A percentile compares a stretch with the other conserved stretches of the same genome.
phyloP scores from a whole-genome alignment of 2,329 filamentous ascomycete species.

The Cercospora nicotianae region DNA sequence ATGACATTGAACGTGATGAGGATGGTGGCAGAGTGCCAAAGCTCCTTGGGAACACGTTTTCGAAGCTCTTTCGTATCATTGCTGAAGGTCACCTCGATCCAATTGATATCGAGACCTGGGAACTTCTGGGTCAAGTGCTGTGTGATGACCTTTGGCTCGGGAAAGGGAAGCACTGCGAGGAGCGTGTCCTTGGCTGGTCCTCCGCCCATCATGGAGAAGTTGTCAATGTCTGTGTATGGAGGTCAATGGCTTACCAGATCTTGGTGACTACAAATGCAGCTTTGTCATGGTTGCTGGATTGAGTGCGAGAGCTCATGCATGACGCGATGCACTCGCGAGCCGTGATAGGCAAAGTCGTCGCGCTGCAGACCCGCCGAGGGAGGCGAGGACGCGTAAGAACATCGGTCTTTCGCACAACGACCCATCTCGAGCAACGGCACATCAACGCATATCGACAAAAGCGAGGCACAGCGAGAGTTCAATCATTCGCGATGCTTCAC shows the following conservation, averaged over 20 bases:
- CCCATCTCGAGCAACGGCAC: not conserved
- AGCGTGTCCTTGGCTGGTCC: conserved; percentile 40
- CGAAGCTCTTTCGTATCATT: conserved; percentile 13
- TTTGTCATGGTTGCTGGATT: not conserved
- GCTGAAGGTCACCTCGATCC: conserved; percentile 13
- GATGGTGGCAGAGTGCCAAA: conserved; percentile 48
- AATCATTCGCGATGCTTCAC: not conserved
- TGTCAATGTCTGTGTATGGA: not conserved
- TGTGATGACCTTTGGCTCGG: conserved; percentile 44
- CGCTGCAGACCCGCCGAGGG: not conserved
- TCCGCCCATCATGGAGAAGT: conserved; percentile 36
- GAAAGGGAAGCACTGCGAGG: conserved; percentile 36
- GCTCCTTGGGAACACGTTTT: conserved; percentile 34
- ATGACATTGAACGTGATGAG: conserved; percentile 52
- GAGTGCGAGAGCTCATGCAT: conserved; percentile 9
- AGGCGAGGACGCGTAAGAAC: not conserved
- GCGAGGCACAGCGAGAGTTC: not conserved
- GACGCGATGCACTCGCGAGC: conserved; percentile 8
- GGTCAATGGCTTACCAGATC: not conserved
- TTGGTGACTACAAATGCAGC: not conserved
- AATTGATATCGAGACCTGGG: conserved; percentile 17
- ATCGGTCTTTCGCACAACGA: not conserved
- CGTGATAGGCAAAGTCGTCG: not conserved
- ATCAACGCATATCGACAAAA: not conserved
- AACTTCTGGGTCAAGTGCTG: conserved; percentile 41